Evolutionary conservation across 169 alveolate species (phyloP).

Genomic region (Plasmodium adleri): DNA sequence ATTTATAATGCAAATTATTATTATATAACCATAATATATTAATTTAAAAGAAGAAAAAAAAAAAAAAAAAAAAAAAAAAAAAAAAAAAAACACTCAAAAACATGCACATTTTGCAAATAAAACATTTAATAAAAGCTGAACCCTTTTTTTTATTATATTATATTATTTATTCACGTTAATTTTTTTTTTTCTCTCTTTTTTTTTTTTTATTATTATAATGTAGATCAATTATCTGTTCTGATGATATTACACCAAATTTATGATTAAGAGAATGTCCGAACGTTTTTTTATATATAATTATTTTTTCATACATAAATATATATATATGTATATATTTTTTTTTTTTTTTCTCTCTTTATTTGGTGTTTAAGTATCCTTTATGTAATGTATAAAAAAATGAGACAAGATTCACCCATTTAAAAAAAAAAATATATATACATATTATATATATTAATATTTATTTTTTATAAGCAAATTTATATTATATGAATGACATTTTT

Average conservation of each 20-base stretch:
- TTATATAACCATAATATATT: not conserved
- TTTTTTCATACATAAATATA: not conserved
- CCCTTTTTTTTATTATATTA: not conserved
- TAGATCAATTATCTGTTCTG: not conserved
- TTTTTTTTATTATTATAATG: not conserved
- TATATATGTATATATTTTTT: not conserved
- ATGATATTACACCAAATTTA: not conserved
- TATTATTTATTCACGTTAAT: too few relatives aligned
- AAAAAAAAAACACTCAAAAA: conserved; percentile 1
- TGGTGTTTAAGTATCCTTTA: not conserved
- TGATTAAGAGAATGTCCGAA: not conserved
- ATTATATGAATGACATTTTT: too few relatives aligned
- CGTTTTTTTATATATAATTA: not conserved
- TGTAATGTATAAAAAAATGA: not conserved
- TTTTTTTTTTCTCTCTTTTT: too few relatives aligned
- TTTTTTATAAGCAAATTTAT: too few relatives aligned
- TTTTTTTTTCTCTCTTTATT: not conserved
- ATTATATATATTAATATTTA: not conserved
- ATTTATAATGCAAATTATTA: conserved; percentile 2
- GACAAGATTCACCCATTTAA: not conserved
- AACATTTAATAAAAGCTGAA: not conserved
- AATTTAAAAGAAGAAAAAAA: not conserved
- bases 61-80: not conserved
- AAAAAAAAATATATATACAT: not conserved
- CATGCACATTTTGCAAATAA: conserved; percentile 22